Conservation (phyloP, 192 early-diverging fungal genomes). For the Coemansia sp. region DNA sequence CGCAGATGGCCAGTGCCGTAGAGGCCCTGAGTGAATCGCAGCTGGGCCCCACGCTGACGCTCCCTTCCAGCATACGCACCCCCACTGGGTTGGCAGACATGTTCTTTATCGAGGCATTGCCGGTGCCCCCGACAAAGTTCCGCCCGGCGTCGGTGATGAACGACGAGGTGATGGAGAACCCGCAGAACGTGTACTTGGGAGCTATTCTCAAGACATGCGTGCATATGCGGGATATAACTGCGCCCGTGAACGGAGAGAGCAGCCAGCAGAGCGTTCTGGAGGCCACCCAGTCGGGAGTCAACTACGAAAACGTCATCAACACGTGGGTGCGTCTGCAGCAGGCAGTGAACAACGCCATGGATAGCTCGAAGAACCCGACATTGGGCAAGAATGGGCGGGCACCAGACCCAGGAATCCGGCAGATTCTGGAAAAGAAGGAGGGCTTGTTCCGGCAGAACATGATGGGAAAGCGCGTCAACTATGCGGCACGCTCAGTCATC, state of each 20-base stretch:
- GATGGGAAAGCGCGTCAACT: slow-evolving; percentile 99
- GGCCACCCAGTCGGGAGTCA: slow-evolving; percentile 13
- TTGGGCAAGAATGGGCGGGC: slow-evolving; percentile 58
- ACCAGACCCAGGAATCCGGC: slow-evolving; percentile 87
- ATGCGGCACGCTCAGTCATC: slow-evolving; percentile 95
- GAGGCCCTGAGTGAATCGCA: slow-evolving; percentile 14
- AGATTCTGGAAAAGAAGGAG: slow-evolving; percentile 98
- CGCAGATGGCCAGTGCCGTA: slow-evolving; percentile 32
- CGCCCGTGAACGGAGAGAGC: slow-evolving; percentile 18
- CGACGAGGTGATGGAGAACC: slow-evolving; percentile 87
- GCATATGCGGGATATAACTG: slow-evolving; percentile 57
- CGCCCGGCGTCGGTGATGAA: slow-evolving; percentile 89
- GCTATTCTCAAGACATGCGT: slow-evolving; percentile 81
- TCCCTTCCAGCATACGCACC: slow-evolving; percentile 35
- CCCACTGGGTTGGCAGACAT: slow-evolving; percentile 65
- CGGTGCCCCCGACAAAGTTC: slow-evolving; percentile 91
- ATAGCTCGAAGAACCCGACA: slow-evolving; percentile 83
- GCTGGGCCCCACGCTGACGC: slow-evolving; percentile 29
- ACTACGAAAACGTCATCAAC: slow-evolving; percentile 51
- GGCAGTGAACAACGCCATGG: slow-evolving; percentile 89
- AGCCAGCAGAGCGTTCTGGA: slow-evolving; percentile 21
- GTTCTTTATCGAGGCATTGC: slow-evolving; percentile 91
- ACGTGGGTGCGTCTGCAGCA: slow-evolving; percentile 82
- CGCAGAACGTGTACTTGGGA: slow-evolving; percentile 88
- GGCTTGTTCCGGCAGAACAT: slow-evolving; percentile 99